Evolutionary conservation across 768 basidiomycete genomes (phyloP), one percentile per base, ranked within the genome.

Genomic region (Mrakia gelida): DNA sequence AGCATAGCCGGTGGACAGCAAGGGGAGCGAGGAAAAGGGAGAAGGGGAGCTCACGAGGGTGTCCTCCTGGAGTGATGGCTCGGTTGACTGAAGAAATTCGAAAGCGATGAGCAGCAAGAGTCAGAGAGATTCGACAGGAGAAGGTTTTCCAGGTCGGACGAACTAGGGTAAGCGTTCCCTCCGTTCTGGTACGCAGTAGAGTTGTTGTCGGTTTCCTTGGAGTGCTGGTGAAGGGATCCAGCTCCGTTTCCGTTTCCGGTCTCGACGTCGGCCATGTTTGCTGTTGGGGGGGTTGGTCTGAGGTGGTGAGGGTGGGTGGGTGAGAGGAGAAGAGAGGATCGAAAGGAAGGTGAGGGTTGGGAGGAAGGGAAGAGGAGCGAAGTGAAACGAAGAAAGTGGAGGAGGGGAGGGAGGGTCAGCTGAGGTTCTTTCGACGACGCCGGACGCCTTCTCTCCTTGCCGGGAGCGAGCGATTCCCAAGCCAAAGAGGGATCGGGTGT

Each of bases 11-110:
- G 75, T 21, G 41, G 65, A 18, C 67, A 43, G 16, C 8, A 15
- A 38, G 10, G 18, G 52, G 45, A 38, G 71, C 6, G 70, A 30
- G 5, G 3, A 8, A n/a, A 41, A 21, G 34, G 41, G 23, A 18
- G 74, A 26, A 2, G 2, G 61, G 26, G 63, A 49, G 70, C 75
- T 67, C 23, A 76, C 75, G 56, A 43, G 75, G 75, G 68, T 76
- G 75, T 23, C 75, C 75, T 34, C 75, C 75, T 6, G 75, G 75
- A 43, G 75, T 76, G 67, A 76, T 49, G 67, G 75, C 75, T 56
- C 75, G 75, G 68, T 71, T 71, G 56, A 76, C 59, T 59, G 26
- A 21, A 59, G 59, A 26, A 59, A 59, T 38, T 38, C 38, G 8
- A 38, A 56, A 56, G 21, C 7, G 18, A n/a, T n/a, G n/a, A n/a